Evolutionary conservation across 805 yeast species (phyloP), one percentile per base, ranked within the genome.

Genomic region (Barnettozyma pratensis): DNA sequence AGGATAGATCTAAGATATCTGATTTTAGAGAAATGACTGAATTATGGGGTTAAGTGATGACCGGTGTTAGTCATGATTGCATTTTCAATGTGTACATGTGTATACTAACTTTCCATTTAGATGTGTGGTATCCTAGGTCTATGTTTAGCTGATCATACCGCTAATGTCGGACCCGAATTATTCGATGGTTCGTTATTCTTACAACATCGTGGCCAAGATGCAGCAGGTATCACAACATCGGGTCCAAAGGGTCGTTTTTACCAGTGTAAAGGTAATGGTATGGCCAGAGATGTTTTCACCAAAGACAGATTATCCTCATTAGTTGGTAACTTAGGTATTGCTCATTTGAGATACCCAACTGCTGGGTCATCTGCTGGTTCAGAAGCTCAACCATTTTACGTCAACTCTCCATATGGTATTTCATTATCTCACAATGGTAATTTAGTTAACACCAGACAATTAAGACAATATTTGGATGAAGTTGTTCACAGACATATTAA

Each of bases 191-290:
- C 92, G 54, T 80, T 90, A 71, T 92, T 85, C 66, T 73, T 94
- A 53, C 99, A 94, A 66, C 99, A 94, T 65, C 80, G 99, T 64
- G 99, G 99, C 41, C 99, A 94, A 72, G 99, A 94, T 67, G 99
- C 99, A 9, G 97, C 97, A n/a, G 99, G 99, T 54, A 92, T 94
- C 47, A 94, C 89, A 27, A 94, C 99, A 7, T 89, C 97, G 66
- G 98, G 97, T 47, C 74, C 85, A 41, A 82, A 92, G 53, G 99
- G 98, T 55, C 78, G 99, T 51, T 78, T 94, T 50, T 91, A 88
- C 71, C 98, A 92, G 71, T 94, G 99, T 69, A 94, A 94, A 72
- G 99, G 99, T 60, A 92, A 90, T 67, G 99, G 99, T 56, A 88
- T 94, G 96, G 98, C 96, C 50, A 79, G 95, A 61, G 99, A 94